Conservation (phyloP, 345 rosid genomes). For the Corymbia maculata region DNA sequence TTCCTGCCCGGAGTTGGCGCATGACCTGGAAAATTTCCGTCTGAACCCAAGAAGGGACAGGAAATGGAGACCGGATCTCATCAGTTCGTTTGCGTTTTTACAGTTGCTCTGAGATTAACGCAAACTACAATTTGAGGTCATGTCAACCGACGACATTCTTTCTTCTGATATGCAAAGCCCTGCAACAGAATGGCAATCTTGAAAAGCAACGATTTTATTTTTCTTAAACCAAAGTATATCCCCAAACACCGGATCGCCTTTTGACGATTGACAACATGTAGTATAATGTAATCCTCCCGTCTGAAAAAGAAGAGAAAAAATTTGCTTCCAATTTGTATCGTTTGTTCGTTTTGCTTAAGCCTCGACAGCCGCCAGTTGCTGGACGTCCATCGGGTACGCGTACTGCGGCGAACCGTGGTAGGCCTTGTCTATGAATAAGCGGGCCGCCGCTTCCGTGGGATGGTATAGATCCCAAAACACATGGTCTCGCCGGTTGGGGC, state of each 20-base stretch:
- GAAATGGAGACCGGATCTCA: neutral
- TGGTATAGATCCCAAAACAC: constrained; percentile 75
- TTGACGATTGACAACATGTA: neutral
- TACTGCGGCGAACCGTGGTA: constrained; percentile 27
- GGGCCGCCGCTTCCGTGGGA: constrained; percentile 55
- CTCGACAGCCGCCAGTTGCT: constrained; percentile 22
- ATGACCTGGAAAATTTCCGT: neutral
- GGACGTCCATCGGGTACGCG: constrained; percentile 34
- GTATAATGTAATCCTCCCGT: neutral
- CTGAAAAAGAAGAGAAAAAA: neutral
- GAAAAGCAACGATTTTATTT: neutral
- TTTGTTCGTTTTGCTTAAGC: neutral
- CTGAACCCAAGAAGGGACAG: neutral
- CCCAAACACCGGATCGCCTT: neutral
- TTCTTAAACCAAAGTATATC: neutral
- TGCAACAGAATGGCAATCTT: neutral
- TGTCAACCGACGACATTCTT: neutral
- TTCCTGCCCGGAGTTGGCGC: fast-evolving
- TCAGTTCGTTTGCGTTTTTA: neutral
- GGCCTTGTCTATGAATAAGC: constrained; percentile 30
- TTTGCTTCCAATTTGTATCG: too few relatives aligned
- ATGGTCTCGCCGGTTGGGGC: constrained; percentile 58
- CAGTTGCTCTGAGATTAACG: neutral
- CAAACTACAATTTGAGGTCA: neutral
- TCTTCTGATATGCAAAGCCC: neutral